Base-by-base conservation (phyloP, 768 basidiomycete species). In the Collybia sordida region DNA sequence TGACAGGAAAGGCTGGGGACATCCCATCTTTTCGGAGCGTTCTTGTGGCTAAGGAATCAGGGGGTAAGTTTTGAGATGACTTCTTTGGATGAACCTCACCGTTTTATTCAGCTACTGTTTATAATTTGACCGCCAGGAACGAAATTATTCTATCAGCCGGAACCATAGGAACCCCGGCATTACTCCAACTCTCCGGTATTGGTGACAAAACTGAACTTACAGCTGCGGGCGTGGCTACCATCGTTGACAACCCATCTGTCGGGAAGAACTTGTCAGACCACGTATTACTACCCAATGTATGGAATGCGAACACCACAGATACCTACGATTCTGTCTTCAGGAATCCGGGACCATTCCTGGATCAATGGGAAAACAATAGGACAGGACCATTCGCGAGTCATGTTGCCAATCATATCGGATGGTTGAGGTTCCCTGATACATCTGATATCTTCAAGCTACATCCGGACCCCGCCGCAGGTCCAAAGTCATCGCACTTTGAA, bases 211-310 rank as follows among this genome's bases (percentile, higher is more conserved):
- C 48, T 0, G 60, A 70, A 15, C 67, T 82, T 6, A 36, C 48
- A 0, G 45, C 59, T 0, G 58, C 76, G n/a, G 72, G 69, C 1
- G 77, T 81, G 52, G 47, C 43, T 11, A 56, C 66, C 8, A 47
- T 74, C 46, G 58, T 77, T 19, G 58, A 75, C 40, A 64, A 72
- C 31, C 66, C 69, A 1, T 69, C 66, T 6, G 76, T 79, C n/a
- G 78, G 78, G 2, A 66, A 71, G 56, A 80, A 80, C 55, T 62
- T 82, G 19, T 71, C 71, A 42, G 78, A 78, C 49, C 73, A 77
- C 44, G 48, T 60, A 11, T 35, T 62, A 22, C 48, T 64, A 11
- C 52, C 62, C 18, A 64, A 55, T 45, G 50, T 61, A n/a, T 71
- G 60, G 52, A 47, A 49, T n/a, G 64, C 64, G 25, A 59, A 60